Conservation (phyloP, 495 filamentous ascomycete species). For the Cercophora scortea region DNA sequence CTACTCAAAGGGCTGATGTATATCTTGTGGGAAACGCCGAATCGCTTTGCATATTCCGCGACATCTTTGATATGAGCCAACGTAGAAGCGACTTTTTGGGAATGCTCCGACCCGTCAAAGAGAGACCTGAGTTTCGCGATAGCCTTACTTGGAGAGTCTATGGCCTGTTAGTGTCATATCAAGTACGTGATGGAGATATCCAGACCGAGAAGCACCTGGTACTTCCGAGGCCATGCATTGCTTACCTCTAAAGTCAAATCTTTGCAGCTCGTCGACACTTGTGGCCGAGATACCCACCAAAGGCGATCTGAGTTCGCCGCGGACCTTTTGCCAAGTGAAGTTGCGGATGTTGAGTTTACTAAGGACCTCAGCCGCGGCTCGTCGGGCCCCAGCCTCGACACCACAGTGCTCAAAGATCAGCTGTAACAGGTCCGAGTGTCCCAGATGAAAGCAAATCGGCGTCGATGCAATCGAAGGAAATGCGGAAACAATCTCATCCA, state of each 20-base stretch:
- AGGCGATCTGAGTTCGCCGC: constrained; percentile 72
- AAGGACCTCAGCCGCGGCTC: constrained; percentile 70
- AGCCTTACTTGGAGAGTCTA: constrained; percentile 62
- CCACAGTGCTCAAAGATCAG: constrained; percentile 83
- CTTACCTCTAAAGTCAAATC: constrained; percentile 82
- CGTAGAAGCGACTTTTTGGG: constrained; percentile 59
- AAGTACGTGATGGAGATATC: not conserved
- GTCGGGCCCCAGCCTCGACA: constrained; percentile 59
- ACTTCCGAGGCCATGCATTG: not conserved
- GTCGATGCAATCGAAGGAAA: constrained; percentile 65
- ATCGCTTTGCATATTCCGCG: constrained; percentile 63
- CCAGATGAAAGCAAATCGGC: constrained; percentile 85
- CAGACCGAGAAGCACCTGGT: not conserved
- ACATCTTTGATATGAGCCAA: constrained; percentile 74
- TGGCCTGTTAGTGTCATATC: not conserved
- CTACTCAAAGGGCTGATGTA: constrained; percentile 82
- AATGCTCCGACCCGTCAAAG: constrained; percentile 62
- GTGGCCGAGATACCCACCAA: constrained; percentile 78
- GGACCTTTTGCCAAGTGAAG: constrained; percentile 77
- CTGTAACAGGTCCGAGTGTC: constrained; percentile 78
- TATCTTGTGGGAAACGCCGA: constrained; percentile 67
- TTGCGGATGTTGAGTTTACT: constrained; percentile 82
- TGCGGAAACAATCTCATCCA: constrained; percentile 80
- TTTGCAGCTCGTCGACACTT: constrained; percentile 79
- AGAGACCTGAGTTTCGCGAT: constrained; percentile 63